Percentiles rank a stretch among this genome's conserved stretches.
These are phyloP conservation scores for Nakazawaea populi DNA, from an alignment of 805 yeast genomes.

Conservation along the genomic window DNA sequence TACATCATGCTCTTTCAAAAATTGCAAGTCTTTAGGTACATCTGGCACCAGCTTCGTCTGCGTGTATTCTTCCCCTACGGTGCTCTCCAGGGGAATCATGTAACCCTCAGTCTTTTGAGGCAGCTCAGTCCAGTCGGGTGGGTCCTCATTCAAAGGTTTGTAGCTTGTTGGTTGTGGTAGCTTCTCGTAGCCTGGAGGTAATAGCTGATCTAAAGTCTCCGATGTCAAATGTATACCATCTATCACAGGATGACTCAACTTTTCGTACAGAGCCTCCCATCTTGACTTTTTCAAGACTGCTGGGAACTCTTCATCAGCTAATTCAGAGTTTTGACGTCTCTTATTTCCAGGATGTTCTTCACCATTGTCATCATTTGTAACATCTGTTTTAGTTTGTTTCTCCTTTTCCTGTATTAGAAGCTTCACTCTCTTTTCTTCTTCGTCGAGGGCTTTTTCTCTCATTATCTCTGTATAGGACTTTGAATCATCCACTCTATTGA, in stretches of 20 bases:
- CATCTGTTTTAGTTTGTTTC: slow-evolving; percentile 15
- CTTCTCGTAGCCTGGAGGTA: slow-evolving; percentile 46
- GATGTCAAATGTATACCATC: slow-evolving; percentile 36
- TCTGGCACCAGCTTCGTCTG: slow-evolving; percentile 36
- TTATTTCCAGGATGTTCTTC: slow-evolving; percentile 5
- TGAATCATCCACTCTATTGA: slow-evolving; percentile 11
- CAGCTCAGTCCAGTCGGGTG: slow-evolving; percentile 28
- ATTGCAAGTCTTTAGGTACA: slow-evolving; percentile 60
- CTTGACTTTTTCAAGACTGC: slow-evolving; percentile 16
- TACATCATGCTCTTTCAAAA: slow-evolving; percentile 66
- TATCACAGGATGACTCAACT: slow-evolving; percentile 16
- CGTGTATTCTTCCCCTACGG: slow-evolving; percentile 19
- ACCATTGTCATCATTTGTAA: slow-evolving; percentile 4
- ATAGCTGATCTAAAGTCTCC: slow-evolving; percentile 37
- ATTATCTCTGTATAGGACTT: slow-evolving; percentile 35
- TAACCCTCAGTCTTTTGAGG: slow-evolving; percentile 30
- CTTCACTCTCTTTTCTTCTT: slow-evolving; percentile 26
- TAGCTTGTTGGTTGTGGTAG: slow-evolving; percentile 40
- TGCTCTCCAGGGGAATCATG: slow-evolving; percentile 46
- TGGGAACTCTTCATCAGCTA: slow-evolving; percentile 15
- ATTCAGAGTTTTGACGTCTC: slow-evolving; percentile 18
- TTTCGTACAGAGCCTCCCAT: slow-evolving; percentile 22
- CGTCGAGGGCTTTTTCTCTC: slow-evolving; percentile 34
- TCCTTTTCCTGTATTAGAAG: slow-evolving; percentile 16
- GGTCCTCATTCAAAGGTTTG: slow-evolving; percentile 26